A percentile compares a stretch with the other conserved stretches of the same genome.
Conservation (phyloP, 2,329 filamentous ascomycete genomes). For the Penicillium sp. region DNA sequence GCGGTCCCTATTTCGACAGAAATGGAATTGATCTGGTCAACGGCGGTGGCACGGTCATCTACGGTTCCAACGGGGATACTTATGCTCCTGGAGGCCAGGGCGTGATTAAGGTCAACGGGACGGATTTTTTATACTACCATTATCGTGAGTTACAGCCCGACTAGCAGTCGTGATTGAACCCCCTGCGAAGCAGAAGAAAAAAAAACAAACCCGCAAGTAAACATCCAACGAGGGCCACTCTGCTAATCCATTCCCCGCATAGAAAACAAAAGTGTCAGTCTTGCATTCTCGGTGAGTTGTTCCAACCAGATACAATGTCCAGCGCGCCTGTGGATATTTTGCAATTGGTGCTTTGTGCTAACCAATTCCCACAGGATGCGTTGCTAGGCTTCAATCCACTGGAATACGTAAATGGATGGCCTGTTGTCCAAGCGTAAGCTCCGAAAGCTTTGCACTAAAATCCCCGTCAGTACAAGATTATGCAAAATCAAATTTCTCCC, state of each 20-base stretch:
- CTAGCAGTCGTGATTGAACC: too few species aligned
- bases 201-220: too few species aligned
- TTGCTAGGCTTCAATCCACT: constrained; percentile 28
- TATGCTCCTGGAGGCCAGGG: constrained; percentile 64
- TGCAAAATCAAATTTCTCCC: too few species aligned
- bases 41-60: constrained; percentile 56
- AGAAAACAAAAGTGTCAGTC: constrained; percentile 28
- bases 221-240: too few species aligned
- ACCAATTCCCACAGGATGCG: constrained; percentile 18
- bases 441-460: too few species aligned
- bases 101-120: constrained; percentile 45
- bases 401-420: constrained; percentile 30
- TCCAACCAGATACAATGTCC: too few species aligned
- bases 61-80: constrained; percentile 54
- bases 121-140: constrained; percentile 32
- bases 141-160: constrained; percentile 22
- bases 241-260: not conserved
- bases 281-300: constrained; percentile 25
- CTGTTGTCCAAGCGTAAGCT: constrained; percentile 19
- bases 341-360: too few species aligned
- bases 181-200: too few species aligned
- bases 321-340: too few species aligned
- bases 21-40: constrained; percentile 47
- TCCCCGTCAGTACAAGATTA: too few species aligned
- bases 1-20: constrained; percentile 53